Evolutionary conservation across 257 asterid species (phyloP).

Genomic region (Solanum piurae): DNA sequence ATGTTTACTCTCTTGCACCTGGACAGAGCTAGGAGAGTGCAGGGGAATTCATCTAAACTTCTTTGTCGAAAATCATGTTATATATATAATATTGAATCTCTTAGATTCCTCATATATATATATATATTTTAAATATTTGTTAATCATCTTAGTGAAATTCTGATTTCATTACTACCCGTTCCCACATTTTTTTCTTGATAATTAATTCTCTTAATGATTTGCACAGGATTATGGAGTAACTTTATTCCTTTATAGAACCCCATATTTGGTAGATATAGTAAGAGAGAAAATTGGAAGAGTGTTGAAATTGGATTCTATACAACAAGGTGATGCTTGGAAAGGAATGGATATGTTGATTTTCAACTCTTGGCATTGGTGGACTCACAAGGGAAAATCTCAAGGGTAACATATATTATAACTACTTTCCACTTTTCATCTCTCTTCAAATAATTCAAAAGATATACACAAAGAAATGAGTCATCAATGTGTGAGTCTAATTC

Average conservation of each 20-base stretch:
- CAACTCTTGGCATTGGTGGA: conserved; percentile 77
- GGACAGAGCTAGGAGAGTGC: neutral
- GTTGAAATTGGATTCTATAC: conserved; percentile 39
- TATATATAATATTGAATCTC: neutral
- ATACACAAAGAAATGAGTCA: neutral
- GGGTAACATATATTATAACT: conserved; percentile 6
- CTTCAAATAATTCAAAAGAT: neutral
- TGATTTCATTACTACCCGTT: neutral
- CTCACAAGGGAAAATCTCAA: conserved; percentile 30
- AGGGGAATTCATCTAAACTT: neutral
- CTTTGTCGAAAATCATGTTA: neutral
- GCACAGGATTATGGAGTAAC: conserved; percentile 7
- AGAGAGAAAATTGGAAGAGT: conserved; percentile 24
- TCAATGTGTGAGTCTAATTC: neutral
- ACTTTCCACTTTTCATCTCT: neutral
- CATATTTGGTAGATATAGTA: conserved; percentile 37
- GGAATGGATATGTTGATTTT: conserved; percentile 51
- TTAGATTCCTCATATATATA: neutral
- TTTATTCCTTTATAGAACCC: conserved; percentile 13
- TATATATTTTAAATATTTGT: neutral
- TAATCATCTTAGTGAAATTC: neutral
- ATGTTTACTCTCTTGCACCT: neutral
- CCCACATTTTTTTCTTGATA: neutral
- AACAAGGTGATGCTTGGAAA: conserved; percentile 39
- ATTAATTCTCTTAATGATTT: neutral